Evolutionary conservation across 225 moss, liverwort and hornwort species (phyloP), one percentile per base, ranked within the genome.

Genomic region (Sphagnum contortum): DNA sequence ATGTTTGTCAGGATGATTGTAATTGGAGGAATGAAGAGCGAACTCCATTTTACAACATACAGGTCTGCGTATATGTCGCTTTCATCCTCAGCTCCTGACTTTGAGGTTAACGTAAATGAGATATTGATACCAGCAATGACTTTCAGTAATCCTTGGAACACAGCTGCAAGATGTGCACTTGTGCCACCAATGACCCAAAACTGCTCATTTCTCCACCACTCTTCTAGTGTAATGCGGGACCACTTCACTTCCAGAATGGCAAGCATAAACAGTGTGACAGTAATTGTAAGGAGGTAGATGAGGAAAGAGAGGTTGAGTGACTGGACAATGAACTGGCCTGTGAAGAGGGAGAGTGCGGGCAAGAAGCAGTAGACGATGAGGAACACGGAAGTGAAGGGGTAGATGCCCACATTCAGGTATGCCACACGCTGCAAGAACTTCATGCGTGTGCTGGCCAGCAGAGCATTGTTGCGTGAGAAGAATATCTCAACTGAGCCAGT

Each of bases 111-210:
- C 13, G 90, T 94, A 75, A 94, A 94, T 12, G 94, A 94, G 67
- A 94, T 94, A 48, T 94, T 91, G 3, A 94, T 91, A 44, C 94
- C 94, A 0, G 94, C 94, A 64, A 91, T 71, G 52, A 94, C 91
- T 74, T 94, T 94, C 4, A 94, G 85, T 64, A 94, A 72, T 64
- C 94, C 94, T 73, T 94, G 94, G 60, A 91, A 79, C 57, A 94
- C 94, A 56, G 94, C 94, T 52, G 91, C 94, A 55, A 94, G 77
- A 80, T 94, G 94, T 60, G 94, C 94, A 69, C 94, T 94, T 0
- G 91, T 94, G 11, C 94, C 94, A 70, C 94, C 94, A 4, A 94
- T 94, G 12, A 94, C 94, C 94, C 94, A 93, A 64, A 93, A 93
- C 74, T 93, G 93, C 59, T 93, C 93, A 44, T 93, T 93, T 48